Evolutionary conservation across 1,139 yeast species (phyloP), one percentile per base, ranked within the genome.

Genomic region (Taiozyma sp.): DNA sequence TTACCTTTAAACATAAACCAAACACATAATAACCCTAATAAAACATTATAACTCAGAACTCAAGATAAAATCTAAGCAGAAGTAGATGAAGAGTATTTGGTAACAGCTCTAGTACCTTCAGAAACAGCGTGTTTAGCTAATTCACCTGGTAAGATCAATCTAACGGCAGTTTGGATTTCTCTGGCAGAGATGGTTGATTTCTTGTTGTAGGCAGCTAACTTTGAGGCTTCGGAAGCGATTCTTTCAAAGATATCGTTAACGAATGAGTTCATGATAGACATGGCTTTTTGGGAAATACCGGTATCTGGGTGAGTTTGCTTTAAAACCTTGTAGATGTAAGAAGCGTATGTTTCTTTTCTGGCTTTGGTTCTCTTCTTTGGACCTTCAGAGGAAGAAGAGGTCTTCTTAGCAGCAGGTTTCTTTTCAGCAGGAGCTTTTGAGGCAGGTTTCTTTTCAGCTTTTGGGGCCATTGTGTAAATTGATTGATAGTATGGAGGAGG

Each of bases 71-170:
- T 55, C 65, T 64, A 72, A 69, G 75, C 75, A 52, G 75, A 68
- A 66, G 85, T 79, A 57, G 91, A 85, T 71, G 97, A 88, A 71
- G 98, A 90, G 85, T 93, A 93, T 84, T 93, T 93, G 77, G 99
- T 91, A 69, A 93, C 98, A 76, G 99, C 97, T 87, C 97, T 91
- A 69, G 99, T 93, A 83, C 99, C 98, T 80, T 93, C 99, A 68
- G 97, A 88, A 69, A 91, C 97, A 70, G 98, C 97, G 79, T 93
- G 99, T 85, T 93, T 93, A 64, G 99, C 98, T 76, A 93, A 85
- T 80, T 93, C 99, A 85, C 99, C 99, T 65, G 99, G 99, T 70
- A 93, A 87, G 78, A 93, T 93, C 72, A 93, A 87, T 84, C 99
- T 89, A 66, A 93, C 99, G 64, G 99, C 98, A 66, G 99, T 93